Evolutionary conservation across 2,329 filamentous ascomycete genomes (phyloP), one percentile per base, ranked within the genome.

Genomic region (Nigrospora oryzae): DNA sequence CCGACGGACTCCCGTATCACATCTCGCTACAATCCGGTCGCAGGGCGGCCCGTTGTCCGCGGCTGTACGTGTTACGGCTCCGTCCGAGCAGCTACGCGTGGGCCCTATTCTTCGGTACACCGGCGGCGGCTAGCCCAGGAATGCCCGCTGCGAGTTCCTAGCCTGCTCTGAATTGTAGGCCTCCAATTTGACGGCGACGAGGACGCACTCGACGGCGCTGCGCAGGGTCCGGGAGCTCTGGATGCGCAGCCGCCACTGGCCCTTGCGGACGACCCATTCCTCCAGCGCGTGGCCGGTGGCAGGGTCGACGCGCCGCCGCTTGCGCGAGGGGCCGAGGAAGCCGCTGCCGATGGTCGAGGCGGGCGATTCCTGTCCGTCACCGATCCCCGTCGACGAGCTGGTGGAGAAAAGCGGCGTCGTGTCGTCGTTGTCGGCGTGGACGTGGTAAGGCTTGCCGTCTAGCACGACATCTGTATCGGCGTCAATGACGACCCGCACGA

Each of bases 111-210:
- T 28, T 7, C 5, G 23, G 5, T 5, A 28, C 23, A 7, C 23
- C 23, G 23, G 8, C 10, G 23, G 23, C 5, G 7, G 8, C 23
- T 28, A 28, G 8, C 23, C 23, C 23, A 94, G 61, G 59, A 94
- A 95, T 0, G 64, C 66, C 49, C 85, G 74, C 42, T 70, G 63
- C 41, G 65, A 65, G 65, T 94, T 95, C 50, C 86, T 75, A 11
- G 73, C 73, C 49, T 72, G 69, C 63, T 91, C 80, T 8, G 72
- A 74, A 43, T 74, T 83, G 53, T 81, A 76, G 0, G 83, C 84
- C 53, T 94, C 85, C 23, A 95, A 59, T 62, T 86, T 89, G 32
- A 90, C 85, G 1, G 81, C 86, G 14, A 85, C 73, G 41, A 95
- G 72, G 17, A 88, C 73, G 47, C 87, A 84, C 64, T 91, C 84